These are phyloP conservation scores for Zizania latifolia DNA, from an alignment of 176 grass and related monocot species.

Conservation along the genomic window DNA sequence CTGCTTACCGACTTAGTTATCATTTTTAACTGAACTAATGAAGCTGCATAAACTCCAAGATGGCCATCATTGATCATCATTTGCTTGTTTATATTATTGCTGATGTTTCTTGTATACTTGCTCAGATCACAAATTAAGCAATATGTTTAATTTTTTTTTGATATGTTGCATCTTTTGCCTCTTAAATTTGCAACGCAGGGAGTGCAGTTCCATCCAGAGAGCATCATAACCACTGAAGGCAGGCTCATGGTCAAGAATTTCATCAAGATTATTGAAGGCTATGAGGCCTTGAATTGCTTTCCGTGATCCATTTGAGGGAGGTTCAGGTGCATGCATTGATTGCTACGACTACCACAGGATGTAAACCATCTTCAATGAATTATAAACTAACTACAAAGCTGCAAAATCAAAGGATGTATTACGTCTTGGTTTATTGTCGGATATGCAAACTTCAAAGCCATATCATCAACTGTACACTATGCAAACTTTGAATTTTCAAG, in stretches of 20 bases:
- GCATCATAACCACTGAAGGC: constrained; percentile 48
- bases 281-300: constrained; percentile 28
- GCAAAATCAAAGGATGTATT: neutral
- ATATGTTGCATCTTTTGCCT: neutral
- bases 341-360: neutral
- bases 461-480: neutral
- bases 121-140: neutral
- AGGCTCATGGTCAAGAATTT: constrained; percentile 41
- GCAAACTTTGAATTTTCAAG: no score
- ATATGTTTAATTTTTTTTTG: neutral
- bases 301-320: constrained; percentile 15
- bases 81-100: neutral
- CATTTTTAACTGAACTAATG: neutral
- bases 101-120: neutral
- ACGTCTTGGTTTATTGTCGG: neutral
- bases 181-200: constrained; percentile 22
- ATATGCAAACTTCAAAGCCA: neutral
- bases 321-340: neutral
- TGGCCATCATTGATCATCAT: neutral
- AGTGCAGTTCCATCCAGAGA: constrained; percentile 60
- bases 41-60: neutral
- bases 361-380: neutral
- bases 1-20: neutral
- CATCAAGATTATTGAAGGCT: constrained; percentile 37
- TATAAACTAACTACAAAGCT: neutral